Evolutionary conservation across 2,329 filamentous ascomycete genomes (phyloP), one percentile per base, ranked within the genome.

Genomic region (Chaetomiaceae sp.): DNA sequence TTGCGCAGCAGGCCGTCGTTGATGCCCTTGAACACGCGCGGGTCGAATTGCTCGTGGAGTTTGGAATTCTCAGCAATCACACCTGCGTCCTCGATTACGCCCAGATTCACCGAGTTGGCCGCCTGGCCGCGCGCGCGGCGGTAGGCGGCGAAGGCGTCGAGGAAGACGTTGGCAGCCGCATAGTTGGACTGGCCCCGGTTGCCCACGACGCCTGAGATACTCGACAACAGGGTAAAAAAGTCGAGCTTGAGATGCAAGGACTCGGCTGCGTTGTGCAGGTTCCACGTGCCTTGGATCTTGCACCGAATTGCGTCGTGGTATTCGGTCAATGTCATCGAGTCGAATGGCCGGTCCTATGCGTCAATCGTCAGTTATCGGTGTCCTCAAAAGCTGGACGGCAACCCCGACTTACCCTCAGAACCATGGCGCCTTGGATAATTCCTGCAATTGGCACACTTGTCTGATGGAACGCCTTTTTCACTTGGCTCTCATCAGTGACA

Each of bases 121-220:
- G 58, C 51, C 1, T 68, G 58, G 3, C 67, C 64, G 1, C 55
- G 57, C 1, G 27, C 34, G 3, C 55, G 55, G 4, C 69, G 63
- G 49, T 65, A 68, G 11, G 50, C 50, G 4, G 63, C 64, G 30
- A 72, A 65, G 3, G 63, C 60, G 40, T 70, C 66, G 18, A 69
- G 56, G 58, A 67, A 72, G 4, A 61, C 51, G 47, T 71, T 72
- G 9, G 58, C 69, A 0, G 68, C 65, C 1, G 63, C 58, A 44
- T 74, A 73, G 45, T 68, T 70, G 22, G 63, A 57, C 42, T 72
- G 68, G 2, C 60, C 61, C n/a, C 59, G 58, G 34, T 60, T 60
- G 6, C 66, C 68, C 3, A 66, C 42, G 7, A 66, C 52, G 22
- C 63, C 62, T 0, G 63, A 64, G 18, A 64, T 59, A 40, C 62